Evolutionary conservation across 2,329 filamentous ascomycete species (phyloP).

Genomic region (Juglanconis juglandina): DNA sequence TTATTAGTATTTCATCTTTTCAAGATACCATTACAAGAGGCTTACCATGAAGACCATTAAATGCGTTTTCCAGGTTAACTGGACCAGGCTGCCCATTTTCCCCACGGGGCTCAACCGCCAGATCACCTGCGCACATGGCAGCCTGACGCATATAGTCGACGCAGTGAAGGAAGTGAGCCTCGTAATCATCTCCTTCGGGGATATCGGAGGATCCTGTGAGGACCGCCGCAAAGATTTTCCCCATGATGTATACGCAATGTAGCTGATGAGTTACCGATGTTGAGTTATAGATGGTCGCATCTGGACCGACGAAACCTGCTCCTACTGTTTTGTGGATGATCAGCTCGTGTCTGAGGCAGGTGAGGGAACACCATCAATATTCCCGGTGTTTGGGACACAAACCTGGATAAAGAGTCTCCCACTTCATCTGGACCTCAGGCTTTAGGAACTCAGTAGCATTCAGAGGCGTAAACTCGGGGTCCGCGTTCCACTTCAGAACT

Average conservation of each 20-base stretch:
- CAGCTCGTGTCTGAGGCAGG: neutral
- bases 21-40: neutral
- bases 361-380: too few species aligned
- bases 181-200: conserved; percentile 22
- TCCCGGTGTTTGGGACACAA: conserved; percentile 8
- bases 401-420: conserved; percentile 40
- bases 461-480: conserved; percentile 37
- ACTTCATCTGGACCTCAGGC: conserved; percentile 32
- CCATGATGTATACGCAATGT: conserved; percentile 38
- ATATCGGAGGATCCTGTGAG: conserved; percentile 20
- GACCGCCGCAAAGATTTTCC: conserved; percentile 27
- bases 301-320: conserved; percentile 5
- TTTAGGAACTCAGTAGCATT: conserved; percentile 36
- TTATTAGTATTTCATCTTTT: neutral
- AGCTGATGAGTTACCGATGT: conserved; percentile 40
- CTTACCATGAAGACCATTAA: conserved; percentile 24
- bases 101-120: conserved; percentile 25
- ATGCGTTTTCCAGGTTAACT: conserved; percentile 23
- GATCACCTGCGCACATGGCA: conserved; percentile 25
- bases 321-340: neutral
- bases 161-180: conserved; percentile 36
- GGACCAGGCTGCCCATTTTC: conserved; percentile 21
- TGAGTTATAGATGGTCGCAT: conserved; percentile 33
- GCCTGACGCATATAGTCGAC: conserved; percentile 27
- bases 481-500: conserved; percentile 35